Evolutionary conservation across 148 eudicot species (phyloP).

Genomic region (Arbutus unedo): DNA sequence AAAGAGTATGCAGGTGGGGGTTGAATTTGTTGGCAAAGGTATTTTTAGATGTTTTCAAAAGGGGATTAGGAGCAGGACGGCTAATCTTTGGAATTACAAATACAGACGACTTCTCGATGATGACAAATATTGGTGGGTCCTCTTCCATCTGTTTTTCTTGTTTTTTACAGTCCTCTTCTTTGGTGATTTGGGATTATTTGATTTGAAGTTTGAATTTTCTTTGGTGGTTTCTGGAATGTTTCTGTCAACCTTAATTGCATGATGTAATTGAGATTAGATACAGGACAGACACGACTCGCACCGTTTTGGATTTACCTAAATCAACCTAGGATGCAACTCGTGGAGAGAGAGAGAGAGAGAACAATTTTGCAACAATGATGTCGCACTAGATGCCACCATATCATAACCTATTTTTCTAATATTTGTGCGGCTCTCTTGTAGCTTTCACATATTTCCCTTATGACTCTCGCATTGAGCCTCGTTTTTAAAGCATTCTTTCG

Average conservation of each 20-base stretch:
- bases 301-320: not conserved
- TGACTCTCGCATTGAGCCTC: too few relatives aligned
- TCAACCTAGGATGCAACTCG: not conserved
- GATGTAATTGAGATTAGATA: not conserved
- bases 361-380: too few relatives aligned
- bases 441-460: too few relatives aligned
- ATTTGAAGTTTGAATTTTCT: not conserved
- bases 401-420: too few relatives aligned
- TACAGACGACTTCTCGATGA: not conserved
- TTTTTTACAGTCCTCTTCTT: not conserved
- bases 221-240: not conserved
- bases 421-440: too few relatives aligned
- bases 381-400: too few relatives aligned
- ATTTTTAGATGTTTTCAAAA: not conserved
- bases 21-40: conserved; percentile 3
- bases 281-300: too few relatives aligned
- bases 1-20: not conserved
- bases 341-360: not conserved
- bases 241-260: not conserved
- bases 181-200: not conserved
- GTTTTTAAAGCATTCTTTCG: too few relatives aligned
- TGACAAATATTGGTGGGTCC: not conserved
- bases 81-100: not conserved
- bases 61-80: not conserved
- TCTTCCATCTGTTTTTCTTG: not conserved